Evolutionary conservation across 257 asterid species (phyloP).

Genomic region (Oldenlandia corymbosa): DNA sequence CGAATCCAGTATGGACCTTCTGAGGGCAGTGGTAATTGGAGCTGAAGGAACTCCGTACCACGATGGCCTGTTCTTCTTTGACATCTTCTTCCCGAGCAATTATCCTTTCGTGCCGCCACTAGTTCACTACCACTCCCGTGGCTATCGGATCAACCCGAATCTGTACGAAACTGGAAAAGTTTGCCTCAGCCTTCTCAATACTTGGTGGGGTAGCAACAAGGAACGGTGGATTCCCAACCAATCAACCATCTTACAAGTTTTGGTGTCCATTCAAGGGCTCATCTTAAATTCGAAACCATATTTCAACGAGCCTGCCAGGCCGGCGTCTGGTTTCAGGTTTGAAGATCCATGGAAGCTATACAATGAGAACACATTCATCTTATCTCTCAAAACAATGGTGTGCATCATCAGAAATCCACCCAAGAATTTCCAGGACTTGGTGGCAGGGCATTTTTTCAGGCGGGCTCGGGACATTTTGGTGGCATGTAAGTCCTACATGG

Average conservation of each 20-base stretch:
- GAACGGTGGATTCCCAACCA: conserved; percentile 77
- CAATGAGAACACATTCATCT: conserved; percentile 59
- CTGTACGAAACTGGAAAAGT: conserved; percentile 79
- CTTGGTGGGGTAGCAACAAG: conserved; percentile 69
- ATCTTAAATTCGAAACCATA: conserved; percentile 81
- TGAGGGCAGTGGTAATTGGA: conserved; percentile 88
- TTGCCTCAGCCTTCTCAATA: conserved; percentile 89
- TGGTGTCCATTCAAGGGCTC: conserved; percentile 94
- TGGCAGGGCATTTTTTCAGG: conserved; percentile 58
- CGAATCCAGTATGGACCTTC: conserved; percentile 86
- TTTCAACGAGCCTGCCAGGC: conserved; percentile 86
- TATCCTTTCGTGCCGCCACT: conserved; percentile 84
- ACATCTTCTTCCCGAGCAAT: conserved; percentile 61
- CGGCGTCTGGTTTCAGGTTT: conserved; percentile 35
- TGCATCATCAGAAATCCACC: conserved; percentile 77
- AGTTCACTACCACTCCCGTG: conserved; percentile 89
- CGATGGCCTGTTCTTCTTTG: conserved; percentile 96
- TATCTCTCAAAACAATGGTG: conserved; percentile 73
- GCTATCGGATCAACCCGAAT: conserved; percentile 89
- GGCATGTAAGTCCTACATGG: conserved; percentile 70
- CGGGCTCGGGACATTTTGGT: conserved; percentile 53
- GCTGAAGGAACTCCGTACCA: conserved; percentile 98
- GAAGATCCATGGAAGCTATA: conserved; percentile 47
- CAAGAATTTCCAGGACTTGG: conserved; percentile 84
- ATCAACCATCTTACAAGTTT: conserved; percentile 82